Percentiles rank a stretch among this genome's conserved stretches.
These are phyloP conservation scores for Plasmopara viticola DNA, from an alignment of 352 stramenopile genomes.

Conservation along the genomic window DNA sequence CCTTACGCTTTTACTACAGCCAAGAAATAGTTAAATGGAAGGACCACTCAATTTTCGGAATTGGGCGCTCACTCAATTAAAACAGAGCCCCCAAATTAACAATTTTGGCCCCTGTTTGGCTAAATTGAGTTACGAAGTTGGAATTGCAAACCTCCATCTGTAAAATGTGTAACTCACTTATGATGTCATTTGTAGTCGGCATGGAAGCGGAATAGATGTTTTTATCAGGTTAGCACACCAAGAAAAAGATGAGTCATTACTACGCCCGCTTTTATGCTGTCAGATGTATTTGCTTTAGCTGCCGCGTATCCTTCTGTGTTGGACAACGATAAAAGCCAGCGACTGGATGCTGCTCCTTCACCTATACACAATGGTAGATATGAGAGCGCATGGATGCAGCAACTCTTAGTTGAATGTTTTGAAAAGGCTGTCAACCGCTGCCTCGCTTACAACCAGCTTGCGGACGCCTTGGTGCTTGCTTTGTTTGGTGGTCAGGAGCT, in stretches of 20 bases:
- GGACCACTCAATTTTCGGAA: too few species aligned
- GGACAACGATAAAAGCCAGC: conserved; percentile 69
- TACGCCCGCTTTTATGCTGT: conserved; percentile 31
- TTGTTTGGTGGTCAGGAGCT: conserved; percentile 92
- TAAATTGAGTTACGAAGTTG: too few species aligned
- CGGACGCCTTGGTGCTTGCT: conserved; percentile 93
- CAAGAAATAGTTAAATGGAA: too few species aligned
- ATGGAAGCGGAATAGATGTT: conserved; percentile 75
- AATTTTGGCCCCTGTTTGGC: too few species aligned
- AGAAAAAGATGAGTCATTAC: conserved; percentile 17
- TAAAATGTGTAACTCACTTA: conserved; percentile 8
- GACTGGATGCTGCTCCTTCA: conserved; percentile 48
- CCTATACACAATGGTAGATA: conserved; percentile 86
- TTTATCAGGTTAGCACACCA: conserved; percentile 58
- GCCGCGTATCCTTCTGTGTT: conserved; percentile 41
- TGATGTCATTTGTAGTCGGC: neutral
- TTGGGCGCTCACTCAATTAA: too few species aligned
- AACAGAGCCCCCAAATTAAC: too few species aligned
- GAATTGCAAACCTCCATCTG: too few species aligned
- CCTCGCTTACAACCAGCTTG: conserved; percentile 92
- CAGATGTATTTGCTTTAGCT: conserved; percentile 44
- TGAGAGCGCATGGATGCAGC: conserved; percentile 90
- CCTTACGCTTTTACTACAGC: too few species aligned
- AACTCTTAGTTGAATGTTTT: conserved; percentile 97
- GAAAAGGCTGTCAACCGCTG: conserved; percentile 96